Base-by-base conservation (phyloP, 331 rosid species). In the Malus hybrid region DNA sequence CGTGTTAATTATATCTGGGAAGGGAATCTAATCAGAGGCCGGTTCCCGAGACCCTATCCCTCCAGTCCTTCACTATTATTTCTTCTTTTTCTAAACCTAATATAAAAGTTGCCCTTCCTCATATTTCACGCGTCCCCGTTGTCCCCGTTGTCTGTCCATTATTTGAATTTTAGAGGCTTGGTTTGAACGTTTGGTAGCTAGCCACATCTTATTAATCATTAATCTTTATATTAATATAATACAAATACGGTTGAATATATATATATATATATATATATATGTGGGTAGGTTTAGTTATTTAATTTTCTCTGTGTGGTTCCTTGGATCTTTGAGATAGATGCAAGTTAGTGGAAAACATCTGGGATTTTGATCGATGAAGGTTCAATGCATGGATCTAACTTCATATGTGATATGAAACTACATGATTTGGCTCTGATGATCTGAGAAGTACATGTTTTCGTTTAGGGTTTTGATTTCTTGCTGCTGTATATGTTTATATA, bases 1-100 rank as follows among this genome's bases (percentile, higher is more conserved):
- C 22, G 39, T 46, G 57, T 15, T 31, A 48, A 39, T 3, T 39
- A 39, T 39, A 39, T 39, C 4, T 0, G 46, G 46, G 13, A 39
- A 63, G 80, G 80, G 91, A 87, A 79, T 87, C 91, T 29, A 56
- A n/a, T 87, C 70, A 14, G 16, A 52, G 69, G 65, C 33, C 74
- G 85, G 56, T 81, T 87, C 84, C 87, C 85, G 10, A 75, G 56
- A 73, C 82, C 85, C 19, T 2, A 52, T 48, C 44, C 68, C 46
- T 39, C 44, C 70, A 63, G 44, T 39, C 13, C 12, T 39, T 4
- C 46, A 39, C 77, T n/a, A 67, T 31, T 73, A 31, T 39, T 36
- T 65, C 24, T 66, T 39, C 31, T 8, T 71, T 57, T 5, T 28
- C 77, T 48, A n/a, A 3, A 66, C 22, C 8, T 72, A 6, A 67